A percentile compares a stretch with the other conserved stretches of the same genome.
phyloP scores from a whole-genome alignment of 257 asterid genomes.

The Lavandula angustifolia region DNA sequence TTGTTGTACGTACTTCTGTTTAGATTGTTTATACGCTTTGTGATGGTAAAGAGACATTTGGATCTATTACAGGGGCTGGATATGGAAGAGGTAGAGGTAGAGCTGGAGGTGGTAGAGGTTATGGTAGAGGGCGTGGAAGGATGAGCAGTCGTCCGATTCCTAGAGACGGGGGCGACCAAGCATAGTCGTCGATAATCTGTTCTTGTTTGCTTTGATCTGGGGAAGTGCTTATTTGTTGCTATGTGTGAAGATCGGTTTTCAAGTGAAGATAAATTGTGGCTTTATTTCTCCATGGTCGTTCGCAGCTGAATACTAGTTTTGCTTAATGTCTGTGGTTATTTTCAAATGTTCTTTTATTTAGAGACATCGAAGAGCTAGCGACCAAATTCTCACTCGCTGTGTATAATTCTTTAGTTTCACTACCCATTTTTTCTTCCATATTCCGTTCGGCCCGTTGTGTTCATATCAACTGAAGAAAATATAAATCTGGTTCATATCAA shows the following conservation, averaged over 20 bases:
- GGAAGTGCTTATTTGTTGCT: no score
- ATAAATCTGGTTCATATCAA: no score
- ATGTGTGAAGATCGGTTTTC: slow-evolving; percentile 32
- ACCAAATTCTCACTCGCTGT: slow-evolving; percentile 26
- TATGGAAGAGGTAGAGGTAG: slow-evolving; percentile 81
- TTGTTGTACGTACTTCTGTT: no score
- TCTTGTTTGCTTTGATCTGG: no score
- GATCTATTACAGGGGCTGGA: slow-evolving; percentile 53
- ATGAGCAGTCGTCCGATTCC: slow-evolving; percentile 45
- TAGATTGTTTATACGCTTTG: no score
- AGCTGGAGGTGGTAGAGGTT: slow-evolving; percentile 54
- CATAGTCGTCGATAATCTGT: slow-evolving; percentile 40
- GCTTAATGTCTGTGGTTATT: slow-evolving; percentile 11
- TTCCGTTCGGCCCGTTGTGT: no score
- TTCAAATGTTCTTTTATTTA: slow-evolving; percentile 23
- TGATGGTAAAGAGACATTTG: not conserved
- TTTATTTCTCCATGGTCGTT: slow-evolving; percentile 20
- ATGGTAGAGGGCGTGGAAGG: slow-evolving; percentile 60
- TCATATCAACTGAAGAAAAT: no score
- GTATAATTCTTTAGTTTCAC: slow-evolving; percentile 27
- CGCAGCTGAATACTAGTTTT: slow-evolving; percentile 20
- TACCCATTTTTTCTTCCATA: not conserved
- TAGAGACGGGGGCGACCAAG: slow-evolving; percentile 63
- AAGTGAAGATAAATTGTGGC: slow-evolving; percentile 28
- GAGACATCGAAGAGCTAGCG: slow-evolving; percentile 34